Conservation (phyloP, 306 rosid genomes). For the Trifolium dubium region DNA sequence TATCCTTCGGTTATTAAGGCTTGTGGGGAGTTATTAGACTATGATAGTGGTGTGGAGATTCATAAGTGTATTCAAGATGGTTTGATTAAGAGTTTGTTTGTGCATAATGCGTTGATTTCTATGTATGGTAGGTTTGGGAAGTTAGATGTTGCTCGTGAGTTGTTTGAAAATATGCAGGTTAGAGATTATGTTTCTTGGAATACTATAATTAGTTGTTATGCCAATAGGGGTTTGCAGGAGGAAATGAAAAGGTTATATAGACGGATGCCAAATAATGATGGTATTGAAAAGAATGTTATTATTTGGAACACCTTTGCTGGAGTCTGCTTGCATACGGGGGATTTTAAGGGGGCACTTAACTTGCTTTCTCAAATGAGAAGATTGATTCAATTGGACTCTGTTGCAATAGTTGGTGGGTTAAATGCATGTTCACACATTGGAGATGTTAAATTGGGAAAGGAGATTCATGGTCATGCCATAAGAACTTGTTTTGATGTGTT, state of each 20-base stretch:
- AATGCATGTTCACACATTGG: constrained; percentile 82
- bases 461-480: constrained; percentile 80
- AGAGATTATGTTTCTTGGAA: constrained; percentile 86
- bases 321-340: constrained; percentile 62
- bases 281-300: constrained; percentile 53
- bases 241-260: constrained; percentile 69
- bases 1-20: constrained; percentile 86
- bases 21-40: constrained; percentile 70
- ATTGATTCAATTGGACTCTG: constrained; percentile 60
- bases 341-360: constrained; percentile 57
- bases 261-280: constrained; percentile 52
- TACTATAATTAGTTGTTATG: constrained; percentile 73
- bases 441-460: constrained; percentile 70
- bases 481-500: constrained; percentile 51
- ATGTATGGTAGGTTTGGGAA: constrained; percentile 87
- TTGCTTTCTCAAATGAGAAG: constrained; percentile 76
- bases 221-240: constrained; percentile 70
- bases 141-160: constrained; percentile 63
- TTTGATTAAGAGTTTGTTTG: constrained; percentile 59
- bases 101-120: constrained; percentile 75
- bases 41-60: constrained; percentile 63
- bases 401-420: constrained; percentile 67
- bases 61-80: constrained; percentile 62
- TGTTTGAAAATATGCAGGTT: constrained; percentile 71
- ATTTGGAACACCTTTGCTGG: constrained; percentile 85